Conservation (phyloP, 2,329 filamentous ascomycete genomes). For the Calycina herbarum region DNA sequence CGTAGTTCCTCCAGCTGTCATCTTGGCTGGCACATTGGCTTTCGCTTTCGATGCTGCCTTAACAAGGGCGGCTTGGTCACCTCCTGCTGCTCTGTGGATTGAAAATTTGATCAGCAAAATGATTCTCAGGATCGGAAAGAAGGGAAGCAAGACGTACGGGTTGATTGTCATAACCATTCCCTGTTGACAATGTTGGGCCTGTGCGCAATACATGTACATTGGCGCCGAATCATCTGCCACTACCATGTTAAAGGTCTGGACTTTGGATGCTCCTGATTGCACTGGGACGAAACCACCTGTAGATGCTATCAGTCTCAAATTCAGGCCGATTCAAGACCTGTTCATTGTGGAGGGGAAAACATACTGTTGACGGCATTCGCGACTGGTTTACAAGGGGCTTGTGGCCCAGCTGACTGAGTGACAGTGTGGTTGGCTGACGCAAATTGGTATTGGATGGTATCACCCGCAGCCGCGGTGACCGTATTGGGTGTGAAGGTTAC, state of each 20-base stretch:
- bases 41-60: too few species aligned
- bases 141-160: background rate
- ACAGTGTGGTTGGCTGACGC: constrained; percentile 73
- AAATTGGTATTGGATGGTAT: constrained; percentile 68
- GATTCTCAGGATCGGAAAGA: constrained; percentile 8
- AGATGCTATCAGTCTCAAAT: constrained; percentile 53
- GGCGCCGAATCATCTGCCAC: constrained; percentile 66
- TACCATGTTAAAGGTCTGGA: constrained; percentile 63
- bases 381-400: constrained; percentile 60
- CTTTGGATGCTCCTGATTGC: constrained; percentile 50
- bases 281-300: constrained; percentile 67
- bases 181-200: constrained; percentile 69
- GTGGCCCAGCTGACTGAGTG: constrained; percentile 72
- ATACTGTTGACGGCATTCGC: too few species aligned
- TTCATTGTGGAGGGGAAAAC: too few species aligned
- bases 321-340: too few species aligned
- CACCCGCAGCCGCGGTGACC: constrained; percentile 60
- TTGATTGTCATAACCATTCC: constrained; percentile 46
- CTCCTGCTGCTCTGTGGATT: too few species aligned
- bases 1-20: too few species aligned
- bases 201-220: constrained; percentile 77
- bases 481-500: constrained; percentile 61
- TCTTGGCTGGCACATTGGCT: too few species aligned
- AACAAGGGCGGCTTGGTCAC: too few species aligned
- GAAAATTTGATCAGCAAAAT: too few species aligned